Percentiles rank a stretch among this genome's conserved stretches.
These are phyloP conservation scores for Wallemia mellicola DNA, from an alignment of 1,284 basidiomycete genomes.

Conservation along the genomic window DNA sequence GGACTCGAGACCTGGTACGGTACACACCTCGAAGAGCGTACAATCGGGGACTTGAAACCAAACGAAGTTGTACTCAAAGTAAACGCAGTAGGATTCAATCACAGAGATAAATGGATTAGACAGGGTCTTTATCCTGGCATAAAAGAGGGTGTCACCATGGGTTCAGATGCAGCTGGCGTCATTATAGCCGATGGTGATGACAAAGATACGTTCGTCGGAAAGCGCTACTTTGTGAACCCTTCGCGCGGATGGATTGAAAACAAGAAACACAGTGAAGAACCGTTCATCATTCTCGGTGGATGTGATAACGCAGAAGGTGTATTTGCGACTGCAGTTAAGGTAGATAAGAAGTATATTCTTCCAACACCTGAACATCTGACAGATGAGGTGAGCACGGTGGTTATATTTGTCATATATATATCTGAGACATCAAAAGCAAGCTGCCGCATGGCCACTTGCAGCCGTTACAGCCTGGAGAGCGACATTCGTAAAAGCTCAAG, in stretches of 20 bases:
- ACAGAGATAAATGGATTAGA: conserved; percentile 50
- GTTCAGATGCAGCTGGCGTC: conserved; percentile 45
- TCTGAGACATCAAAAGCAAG: too few species aligned
- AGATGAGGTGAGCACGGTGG: too few species aligned
- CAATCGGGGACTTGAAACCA: neutral
- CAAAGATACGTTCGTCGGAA: conserved; percentile 22
- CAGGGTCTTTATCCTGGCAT: conserved; percentile 38
- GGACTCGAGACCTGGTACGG: neutral
- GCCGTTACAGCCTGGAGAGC: conserved; percentile 60
- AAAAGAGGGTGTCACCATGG: conserved; percentile 27
- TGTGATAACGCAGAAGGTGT: conserved; percentile 7
- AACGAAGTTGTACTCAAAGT: conserved; percentile 4
- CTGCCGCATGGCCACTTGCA: conserved; percentile 43
- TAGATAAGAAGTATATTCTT: conserved; percentile 19
- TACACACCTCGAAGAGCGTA: neutral
- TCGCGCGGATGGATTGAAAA: conserved; percentile 38
- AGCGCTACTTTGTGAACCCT: conserved; percentile 41
- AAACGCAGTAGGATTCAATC: conserved; percentile 41
- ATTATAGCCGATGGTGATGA: conserved; percentile 26
- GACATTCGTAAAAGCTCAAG: conserved; percentile 32
- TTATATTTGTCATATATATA: too few species aligned
- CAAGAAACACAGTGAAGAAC: conserved; percentile 22
- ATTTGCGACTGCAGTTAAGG: conserved; percentile 5
- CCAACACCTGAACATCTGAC: conserved; percentile 34
- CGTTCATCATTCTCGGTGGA: conserved; percentile 6